A percentile compares a stretch with the other conserved stretches of the same genome.
Evolutionary conservation across 805 yeast species (phyloP).

Genomic region (Candida nitratophila): DNA sequence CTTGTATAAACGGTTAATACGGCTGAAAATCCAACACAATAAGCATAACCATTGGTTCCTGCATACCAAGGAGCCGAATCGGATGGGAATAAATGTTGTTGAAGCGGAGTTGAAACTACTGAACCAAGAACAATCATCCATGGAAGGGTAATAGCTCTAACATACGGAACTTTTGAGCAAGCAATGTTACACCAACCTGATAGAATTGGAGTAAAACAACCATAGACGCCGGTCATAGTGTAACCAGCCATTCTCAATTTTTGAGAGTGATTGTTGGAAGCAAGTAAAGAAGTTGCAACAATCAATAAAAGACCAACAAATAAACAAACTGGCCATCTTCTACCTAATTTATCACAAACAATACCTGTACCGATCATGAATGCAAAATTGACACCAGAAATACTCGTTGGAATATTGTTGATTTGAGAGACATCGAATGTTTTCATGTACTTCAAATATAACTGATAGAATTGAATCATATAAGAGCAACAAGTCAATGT

Average conservation of each 20-base stretch:
- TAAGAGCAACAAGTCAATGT: constrained; percentile 19
- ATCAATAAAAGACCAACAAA: constrained; percentile 39
- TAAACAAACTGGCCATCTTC: constrained; percentile 30
- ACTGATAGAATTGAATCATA: constrained; percentile 18
- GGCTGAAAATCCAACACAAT: constrained; percentile 17
- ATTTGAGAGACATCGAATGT: constrained; percentile 35
- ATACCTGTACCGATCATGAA: constrained; percentile 33
- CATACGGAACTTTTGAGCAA: constrained; percentile 25
- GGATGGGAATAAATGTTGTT: constrained; percentile 25
- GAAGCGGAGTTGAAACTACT: constrained; percentile 22
- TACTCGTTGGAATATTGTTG: constrained; percentile 50
- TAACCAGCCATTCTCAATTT: constrained; percentile 17
- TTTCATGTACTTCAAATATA: constrained; percentile 29
- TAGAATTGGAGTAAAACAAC: constrained; percentile 53
- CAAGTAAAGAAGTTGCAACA: constrained; percentile 22
- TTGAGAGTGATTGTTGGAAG: constrained; percentile 4
- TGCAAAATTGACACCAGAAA: constrained; percentile 42
- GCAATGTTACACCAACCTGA: constrained; percentile 61
- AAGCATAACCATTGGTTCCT: constrained; percentile 21
- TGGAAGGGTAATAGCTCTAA: constrained; percentile 20
- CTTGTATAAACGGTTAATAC: constrained; percentile 17
- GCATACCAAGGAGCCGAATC: constrained; percentile 23
- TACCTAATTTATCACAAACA: constrained; percentile 16
- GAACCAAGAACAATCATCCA: constrained; percentile 19
- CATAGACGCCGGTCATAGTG: constrained; percentile 15